Conservation (phyloP, 768 basidiomycete genomes). For the Stropharia rugosoannulata region DNA sequence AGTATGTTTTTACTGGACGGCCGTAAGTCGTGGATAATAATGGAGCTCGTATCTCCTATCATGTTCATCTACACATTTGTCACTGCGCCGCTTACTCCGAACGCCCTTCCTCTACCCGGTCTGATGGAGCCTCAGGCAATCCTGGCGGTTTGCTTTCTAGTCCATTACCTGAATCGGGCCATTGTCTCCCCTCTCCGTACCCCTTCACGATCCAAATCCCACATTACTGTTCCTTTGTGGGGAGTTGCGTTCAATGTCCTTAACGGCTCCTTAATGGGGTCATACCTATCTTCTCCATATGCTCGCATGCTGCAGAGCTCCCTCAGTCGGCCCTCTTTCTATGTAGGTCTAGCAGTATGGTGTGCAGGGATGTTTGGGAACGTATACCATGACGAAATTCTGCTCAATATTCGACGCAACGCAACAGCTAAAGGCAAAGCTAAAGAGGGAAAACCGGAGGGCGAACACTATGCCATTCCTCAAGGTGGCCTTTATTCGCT, state of each 20-base stretch:
- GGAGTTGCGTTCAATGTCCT: slow-evolving; percentile 66
- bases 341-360: slow-evolving; percentile 68
- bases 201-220: slow-evolving; percentile 74
- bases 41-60: slow-evolving; percentile 70
- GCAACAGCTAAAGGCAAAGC: slow-evolving; percentile 41
- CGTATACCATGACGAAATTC: slow-evolving; percentile 86
- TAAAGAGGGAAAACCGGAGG: slow-evolving; percentile 12
- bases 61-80: slow-evolving; percentile 50
- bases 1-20: slow-evolving; percentile 59
- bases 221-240: slow-evolving; percentile 58
- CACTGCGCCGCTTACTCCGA: slow-evolving; percentile 45
- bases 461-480: slow-evolving; percentile 76
- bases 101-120: slow-evolving; percentile 25
- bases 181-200: slow-evolving; percentile 78
- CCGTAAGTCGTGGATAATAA: slow-evolving; percentile 66
- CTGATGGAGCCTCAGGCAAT: slow-evolving; percentile 43
- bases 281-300: slow-evolving; percentile 62
- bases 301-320: slow-evolving; percentile 39
- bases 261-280: slow-evolving; percentile 71
- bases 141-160: slow-evolving; percentile 57
- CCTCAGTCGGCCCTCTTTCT: slow-evolving; percentile 46
- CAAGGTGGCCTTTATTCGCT: slow-evolving; percentile 72
- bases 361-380: slow-evolving; percentile 73
- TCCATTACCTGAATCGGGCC: slow-evolving; percentile 85
- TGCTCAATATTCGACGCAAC: slow-evolving; percentile 76